Conservation (phyloP, 768 basidiomycete genomes). For the Tricholoma furcatifolium region DNA sequence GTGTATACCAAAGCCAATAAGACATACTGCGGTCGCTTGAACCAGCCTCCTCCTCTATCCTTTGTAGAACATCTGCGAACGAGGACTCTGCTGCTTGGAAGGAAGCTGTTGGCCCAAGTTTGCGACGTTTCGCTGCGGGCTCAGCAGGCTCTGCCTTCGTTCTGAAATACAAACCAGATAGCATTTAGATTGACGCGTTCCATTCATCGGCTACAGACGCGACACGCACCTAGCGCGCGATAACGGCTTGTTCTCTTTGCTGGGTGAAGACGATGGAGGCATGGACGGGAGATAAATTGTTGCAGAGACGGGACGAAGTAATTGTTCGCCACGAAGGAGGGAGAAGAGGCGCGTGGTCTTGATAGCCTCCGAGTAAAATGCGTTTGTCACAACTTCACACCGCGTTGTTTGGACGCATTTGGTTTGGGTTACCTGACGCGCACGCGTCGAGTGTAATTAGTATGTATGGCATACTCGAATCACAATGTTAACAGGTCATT, state of each 20-base stretch:
- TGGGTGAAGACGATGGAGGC: slow-evolving; percentile 12
- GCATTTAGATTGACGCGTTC: slow-evolving; percentile 20
- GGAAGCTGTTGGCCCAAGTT: slow-evolving; percentile 38
- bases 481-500: too few species aligned
- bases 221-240: slow-evolving; percentile 30
- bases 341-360: neutral
- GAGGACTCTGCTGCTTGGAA: slow-evolving; percentile 44
- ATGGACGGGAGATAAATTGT: neutral
- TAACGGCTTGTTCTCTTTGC: slow-evolving; percentile 31
- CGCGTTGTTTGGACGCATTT: slow-evolving; percentile 21
- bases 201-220: neutral
- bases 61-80: slow-evolving; percentile 64
- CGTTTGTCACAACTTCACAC: slow-evolving; percentile 1
- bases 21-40: slow-evolving; percentile 40
- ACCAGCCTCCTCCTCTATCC: slow-evolving; percentile 51
- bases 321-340: neutral
- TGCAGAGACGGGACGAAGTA: neutral
- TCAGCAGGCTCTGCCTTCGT: slow-evolving; percentile 26
- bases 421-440: neutral
- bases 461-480: too few species aligned
- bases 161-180: slow-evolving; percentile 16
- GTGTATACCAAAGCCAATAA: neutral
- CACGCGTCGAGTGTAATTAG: too few species aligned
- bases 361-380: neutral
- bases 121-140: slow-evolving; percentile 56